Evolutionary conservation across 108 stramenopile genomes (phyloP), one percentile per base, ranked within the genome.

Genomic region (Fistulifera solaris): DNA sequence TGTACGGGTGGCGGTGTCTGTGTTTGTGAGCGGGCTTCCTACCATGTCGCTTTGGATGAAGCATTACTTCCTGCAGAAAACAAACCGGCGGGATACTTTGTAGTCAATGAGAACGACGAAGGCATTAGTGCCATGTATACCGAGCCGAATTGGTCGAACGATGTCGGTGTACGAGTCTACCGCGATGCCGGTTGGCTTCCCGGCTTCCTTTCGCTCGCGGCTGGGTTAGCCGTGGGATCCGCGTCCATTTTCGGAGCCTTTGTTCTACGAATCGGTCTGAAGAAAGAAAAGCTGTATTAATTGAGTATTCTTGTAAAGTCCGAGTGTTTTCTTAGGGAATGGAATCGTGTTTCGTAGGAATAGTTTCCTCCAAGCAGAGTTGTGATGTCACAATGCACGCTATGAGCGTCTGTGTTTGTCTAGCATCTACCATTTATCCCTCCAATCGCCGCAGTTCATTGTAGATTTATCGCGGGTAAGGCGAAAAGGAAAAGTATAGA

Each of bases 31-130:
- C 67, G 85, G 41, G 81, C 80, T 8, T 76, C 72, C 47, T 91
- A 78, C 46, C 89, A 91, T 54, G 56, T 77, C 8, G 89, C 85
- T 23, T 40, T 91, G 2, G 89, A 91, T 49, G 81, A 85, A 67
- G 83, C 81, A 0, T 14, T 91, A 12, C 56, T 51, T 27, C 55
- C 89, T 7, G 76, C 81, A 17, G 50, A 71, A 19, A 80, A 80
- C 45, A 75, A 73, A 27, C 38, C 39, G 35, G 64, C 83, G n/a
- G 79, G 85, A 40, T 74, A 58, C 39, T 91, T 87, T 66, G 65
- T 59, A 15, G 39, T 79, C 13, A 42, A 61, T 0, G 62, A 45
- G 3, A 64, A 71, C 35, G 89, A 91, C 55, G 66, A 68, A 25
- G 83, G 81, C n/a, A 43, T 80, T 3, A 85, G 76, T 67, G 70